Percentiles rank a stretch among this genome's conserved stretches.
These are phyloP conservation scores for Entelexis sorbosivorans DNA, from an alignment of 1,139 yeast genomes.

Conservation along the genomic window DNA sequence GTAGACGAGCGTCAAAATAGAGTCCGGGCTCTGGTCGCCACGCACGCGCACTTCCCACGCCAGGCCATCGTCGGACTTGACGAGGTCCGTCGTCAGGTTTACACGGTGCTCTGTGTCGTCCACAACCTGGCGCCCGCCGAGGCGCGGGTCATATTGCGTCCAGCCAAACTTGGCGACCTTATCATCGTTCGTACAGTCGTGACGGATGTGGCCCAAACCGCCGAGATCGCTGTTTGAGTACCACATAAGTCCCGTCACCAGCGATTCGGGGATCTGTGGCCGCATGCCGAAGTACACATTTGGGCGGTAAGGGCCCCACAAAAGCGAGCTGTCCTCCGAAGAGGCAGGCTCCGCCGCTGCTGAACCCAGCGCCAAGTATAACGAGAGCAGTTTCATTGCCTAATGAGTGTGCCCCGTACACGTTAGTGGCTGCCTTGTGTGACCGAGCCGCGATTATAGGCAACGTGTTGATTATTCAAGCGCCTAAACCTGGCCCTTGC, in stretches of 20 bases:
- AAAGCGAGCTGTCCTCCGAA: slow-evolving; percentile 26
- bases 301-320: slow-evolving; percentile 93
- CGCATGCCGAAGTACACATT: slow-evolving; percentile 76
- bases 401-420: background rate
- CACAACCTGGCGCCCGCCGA: slow-evolving; percentile 74
- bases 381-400: background rate
- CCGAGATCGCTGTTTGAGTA: slow-evolving; percentile 51
- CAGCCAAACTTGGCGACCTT: slow-evolving; percentile 70
- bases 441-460: background rate
- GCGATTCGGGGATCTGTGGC: slow-evolving; percentile 68
- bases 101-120: slow-evolving; percentile 56
- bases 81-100: slow-evolving; percentile 58
- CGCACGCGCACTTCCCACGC: slow-evolving; percentile 67
- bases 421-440: background rate
- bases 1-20: slow-evolving; percentile 52
- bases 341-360: slow-evolving; percentile 4
- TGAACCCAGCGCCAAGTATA: background rate
- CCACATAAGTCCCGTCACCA: slow-evolving; percentile 84
- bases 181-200: slow-evolving; percentile 67
- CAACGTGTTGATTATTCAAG: slow-evolving; percentile 6
- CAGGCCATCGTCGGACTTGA: slow-evolving; percentile 50
- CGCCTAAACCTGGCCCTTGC: background rate
- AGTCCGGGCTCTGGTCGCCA: slow-evolving; percentile 49
- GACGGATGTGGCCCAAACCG: slow-evolving; percentile 59
- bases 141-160: slow-evolving; percentile 74